Conservation (phyloP, 305 asterid genomes). For the Fraxinus greggii region DNA sequence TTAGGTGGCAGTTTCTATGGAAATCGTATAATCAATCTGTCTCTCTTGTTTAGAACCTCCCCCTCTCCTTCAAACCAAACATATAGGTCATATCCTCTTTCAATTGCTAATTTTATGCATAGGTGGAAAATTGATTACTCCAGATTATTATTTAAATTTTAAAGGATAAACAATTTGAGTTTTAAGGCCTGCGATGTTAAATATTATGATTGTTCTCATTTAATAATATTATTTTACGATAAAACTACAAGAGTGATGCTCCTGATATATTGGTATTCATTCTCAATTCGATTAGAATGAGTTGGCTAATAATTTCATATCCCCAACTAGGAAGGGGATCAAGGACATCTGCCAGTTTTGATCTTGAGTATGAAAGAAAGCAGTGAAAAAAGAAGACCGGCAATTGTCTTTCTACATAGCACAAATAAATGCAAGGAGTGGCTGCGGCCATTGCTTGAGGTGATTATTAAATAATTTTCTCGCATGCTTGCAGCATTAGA, state of each 20-base stretch:
- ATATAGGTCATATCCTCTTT: neutral
- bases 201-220: neutral
- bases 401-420: slow-evolving; percentile 80
- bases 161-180: neutral
- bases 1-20: neutral
- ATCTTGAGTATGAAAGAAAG: slow-evolving; percentile 59
- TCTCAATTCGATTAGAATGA: neutral
- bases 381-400: slow-evolving; percentile 57
- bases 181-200: neutral
- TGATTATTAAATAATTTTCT: slow-evolving; percentile 23
- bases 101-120: neutral
- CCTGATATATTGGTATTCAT: neutral
- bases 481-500: slow-evolving; percentile 15
- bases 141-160: neutral
- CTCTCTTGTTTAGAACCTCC: neutral
- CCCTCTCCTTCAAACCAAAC: neutral
- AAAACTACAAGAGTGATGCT: slow-evolving; percentile 1
- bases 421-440: slow-evolving; percentile 89
- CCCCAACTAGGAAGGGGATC: slow-evolving; percentile 70
- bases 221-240: neutral
- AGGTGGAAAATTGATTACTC: neutral
- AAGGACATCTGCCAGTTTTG: slow-evolving; percentile 81
- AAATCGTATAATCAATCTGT: neutral
- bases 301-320: neutral
- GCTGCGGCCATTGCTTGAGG: slow-evolving; percentile 91